A percentile compares a stretch with the other conserved stretches of the same genome.
phyloP scores from a whole-genome alignment of 2,329 filamentous ascomycete species.

The Penicillium vulpinum region DNA sequence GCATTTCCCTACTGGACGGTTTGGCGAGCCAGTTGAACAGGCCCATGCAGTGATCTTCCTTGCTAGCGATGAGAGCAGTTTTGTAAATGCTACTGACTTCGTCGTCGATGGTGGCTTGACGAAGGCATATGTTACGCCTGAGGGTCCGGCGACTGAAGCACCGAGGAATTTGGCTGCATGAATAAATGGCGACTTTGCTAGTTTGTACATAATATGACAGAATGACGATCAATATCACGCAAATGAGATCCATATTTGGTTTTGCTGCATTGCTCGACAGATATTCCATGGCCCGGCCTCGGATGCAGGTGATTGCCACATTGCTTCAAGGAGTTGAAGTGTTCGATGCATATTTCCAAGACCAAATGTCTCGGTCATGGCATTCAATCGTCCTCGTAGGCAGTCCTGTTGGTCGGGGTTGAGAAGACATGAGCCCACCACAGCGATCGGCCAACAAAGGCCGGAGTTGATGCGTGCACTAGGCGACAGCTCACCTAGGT shows the following conservation, averaged over 20 bases:
- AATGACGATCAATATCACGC: constrained; percentile 34
- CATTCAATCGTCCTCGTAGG: constrained; percentile 32
- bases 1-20: constrained; percentile 86
- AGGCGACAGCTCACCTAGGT: constrained; percentile 26
- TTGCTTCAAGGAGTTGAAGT: constrained; percentile 43
- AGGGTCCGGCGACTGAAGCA: constrained; percentile 55
- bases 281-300: constrained; percentile 47
- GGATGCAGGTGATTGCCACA: constrained; percentile 43
- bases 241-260: constrained; percentile 53
- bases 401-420: constrained; percentile 21
- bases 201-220: constrained; percentile 13
- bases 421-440: constrained; percentile 31
- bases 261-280: constrained; percentile 48
- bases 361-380: constrained; percentile 38
- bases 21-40: constrained; percentile 89
- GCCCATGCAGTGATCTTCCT: constrained; percentile 85
- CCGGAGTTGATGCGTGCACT: constrained; percentile 37
- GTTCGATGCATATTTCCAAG: constrained; percentile 51
- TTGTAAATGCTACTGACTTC: constrained; percentile 88
- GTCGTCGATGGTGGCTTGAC: constrained; percentile 95
- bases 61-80: constrained; percentile 83
- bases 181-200: constrained; percentile 8
- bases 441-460: constrained; percentile 36
- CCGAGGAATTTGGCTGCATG: constrained; percentile 50
- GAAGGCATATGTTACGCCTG: constrained; percentile 73